Conservation (phyloP, 495 filamentous ascomycete genomes). For the Penicillium chermesinum region DNA sequence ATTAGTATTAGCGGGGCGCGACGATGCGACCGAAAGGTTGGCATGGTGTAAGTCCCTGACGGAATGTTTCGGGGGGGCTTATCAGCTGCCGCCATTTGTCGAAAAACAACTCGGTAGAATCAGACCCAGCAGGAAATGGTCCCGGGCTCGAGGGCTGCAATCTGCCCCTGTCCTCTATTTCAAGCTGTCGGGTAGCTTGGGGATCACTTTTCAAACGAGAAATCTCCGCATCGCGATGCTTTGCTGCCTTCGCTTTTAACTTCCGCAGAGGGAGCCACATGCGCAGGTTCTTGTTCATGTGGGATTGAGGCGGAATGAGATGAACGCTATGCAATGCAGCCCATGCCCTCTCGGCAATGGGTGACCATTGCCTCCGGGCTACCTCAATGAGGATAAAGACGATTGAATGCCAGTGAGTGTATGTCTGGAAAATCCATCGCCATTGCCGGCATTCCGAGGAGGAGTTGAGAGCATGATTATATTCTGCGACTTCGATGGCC, state of each 20-base stretch:
- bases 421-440: constrained; percentile 57
- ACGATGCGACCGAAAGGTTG: neutral
- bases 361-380: constrained; percentile 43
- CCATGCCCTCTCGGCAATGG: constrained; percentile 52
- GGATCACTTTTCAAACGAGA: constrained; percentile 29
- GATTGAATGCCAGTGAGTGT: constrained; percentile 58
- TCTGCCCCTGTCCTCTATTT: constrained; percentile 25
- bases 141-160: constrained; percentile 31
- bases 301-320: constrained; percentile 35
- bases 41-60: too few relatives aligned
- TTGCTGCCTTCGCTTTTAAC: constrained; percentile 45
- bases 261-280: constrained; percentile 52
- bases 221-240: constrained; percentile 40
- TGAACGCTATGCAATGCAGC: constrained; percentile 45
- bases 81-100: constrained; percentile 37
- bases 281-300: constrained; percentile 34
- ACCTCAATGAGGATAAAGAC: constrained; percentile 51
- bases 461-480: constrained; percentile 48
- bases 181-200: constrained; percentile 22
- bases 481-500: constrained; percentile 50
- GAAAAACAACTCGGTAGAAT: constrained; percentile 23
- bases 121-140: constrained; percentile 18
- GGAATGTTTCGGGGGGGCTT: neutral
- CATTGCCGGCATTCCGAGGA: constrained; percentile 45
- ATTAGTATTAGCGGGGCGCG: too few relatives aligned